Evolutionary conservation across 371 early-diverging fungal species (phyloP).

Genomic region (Batrachochytrium dendrobatidis): DNA sequence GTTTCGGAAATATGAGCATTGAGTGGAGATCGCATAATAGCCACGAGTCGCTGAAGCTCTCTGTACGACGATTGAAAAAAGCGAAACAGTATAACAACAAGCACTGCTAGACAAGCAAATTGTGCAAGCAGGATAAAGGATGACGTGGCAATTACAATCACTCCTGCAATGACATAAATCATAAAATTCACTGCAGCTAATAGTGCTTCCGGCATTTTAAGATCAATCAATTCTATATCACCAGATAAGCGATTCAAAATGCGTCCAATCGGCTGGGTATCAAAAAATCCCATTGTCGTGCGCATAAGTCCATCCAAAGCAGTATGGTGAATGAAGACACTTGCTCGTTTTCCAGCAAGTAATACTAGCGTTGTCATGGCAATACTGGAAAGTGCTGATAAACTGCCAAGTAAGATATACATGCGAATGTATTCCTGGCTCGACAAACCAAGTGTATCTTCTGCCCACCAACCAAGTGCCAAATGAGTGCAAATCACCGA

Average conservation of each 20-base stretch:
- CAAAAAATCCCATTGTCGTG: conserved; percentile 70
- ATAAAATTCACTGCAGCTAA: no score
- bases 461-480: conserved; percentile 13
- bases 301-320: conserved; percentile 43
- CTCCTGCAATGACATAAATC: no score
- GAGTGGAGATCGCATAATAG: conserved; percentile 18
- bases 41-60: conserved; percentile 21
- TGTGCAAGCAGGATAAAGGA: no score
- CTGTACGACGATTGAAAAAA: conserved; percentile 21
- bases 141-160: no score
- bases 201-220: no score
- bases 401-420: conserved; percentile 8
- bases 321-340: conserved; percentile 37
- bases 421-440: conserved; percentile 4
- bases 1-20: conserved; percentile 26
- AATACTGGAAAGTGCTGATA: conserved; percentile 6
- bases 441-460: conserved; percentile 3
- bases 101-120: no score
- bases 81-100: conserved; percentile 12
- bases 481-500: background rate
- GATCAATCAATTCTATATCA: no score
- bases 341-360: conserved; percentile 4
- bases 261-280: conserved; percentile 76
- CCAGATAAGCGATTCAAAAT: conserved; percentile 33
- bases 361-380: background rate